These are phyloP conservation scores for Mercurialis annua DNA, from an alignment of 345 rosid species.

Conservation along the genomic window DNA sequence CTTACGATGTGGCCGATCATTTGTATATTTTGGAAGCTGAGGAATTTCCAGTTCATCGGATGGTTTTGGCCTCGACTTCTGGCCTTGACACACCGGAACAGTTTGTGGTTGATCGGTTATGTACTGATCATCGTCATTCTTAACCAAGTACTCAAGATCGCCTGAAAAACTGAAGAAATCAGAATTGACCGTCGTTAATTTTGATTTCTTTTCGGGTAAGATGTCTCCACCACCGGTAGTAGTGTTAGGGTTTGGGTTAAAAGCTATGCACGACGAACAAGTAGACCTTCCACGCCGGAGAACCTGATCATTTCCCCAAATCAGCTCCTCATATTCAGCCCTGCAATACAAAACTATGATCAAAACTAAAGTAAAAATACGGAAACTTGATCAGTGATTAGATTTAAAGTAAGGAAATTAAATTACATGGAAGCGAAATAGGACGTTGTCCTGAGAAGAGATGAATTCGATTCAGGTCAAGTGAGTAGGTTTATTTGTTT, in stretches of 20 bases:
- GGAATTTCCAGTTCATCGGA: not conserved
- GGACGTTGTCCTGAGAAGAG: slow-evolving; percentile 1
- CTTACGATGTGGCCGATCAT: not conserved
- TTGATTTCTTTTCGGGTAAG: slow-evolving; percentile 9
- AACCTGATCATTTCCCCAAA: slow-evolving; percentile 39
- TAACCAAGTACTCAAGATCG: not conserved
- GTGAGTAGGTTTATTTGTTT: not conserved
- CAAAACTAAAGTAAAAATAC: not conserved
- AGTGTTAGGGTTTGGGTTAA: not conserved
- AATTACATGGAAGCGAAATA: slow-evolving; percentile 21
- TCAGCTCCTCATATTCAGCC: slow-evolving; percentile 33
- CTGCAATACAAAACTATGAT: slow-evolving; percentile 29
- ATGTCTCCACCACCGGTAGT: not conserved
- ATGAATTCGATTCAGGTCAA: slow-evolving; percentile 3
- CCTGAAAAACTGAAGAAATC: not conserved
- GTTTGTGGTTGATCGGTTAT: slow-evolving; percentile 4
- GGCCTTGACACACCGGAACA: slow-evolving; percentile 11
- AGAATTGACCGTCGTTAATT: slow-evolving; percentile 11
- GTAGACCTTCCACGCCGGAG: slow-evolving; percentile 18
- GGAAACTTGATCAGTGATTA: not conserved
- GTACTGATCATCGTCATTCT: not conserved
- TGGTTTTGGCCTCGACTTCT: not conserved
- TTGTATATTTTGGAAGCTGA: not conserved
- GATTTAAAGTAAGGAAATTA: not conserved
- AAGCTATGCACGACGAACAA: slow-evolving; percentile 5